Conservation (phyloP, 2,329 filamentous ascomycete genomes). For the Epicoccum nigrum region DNA sequence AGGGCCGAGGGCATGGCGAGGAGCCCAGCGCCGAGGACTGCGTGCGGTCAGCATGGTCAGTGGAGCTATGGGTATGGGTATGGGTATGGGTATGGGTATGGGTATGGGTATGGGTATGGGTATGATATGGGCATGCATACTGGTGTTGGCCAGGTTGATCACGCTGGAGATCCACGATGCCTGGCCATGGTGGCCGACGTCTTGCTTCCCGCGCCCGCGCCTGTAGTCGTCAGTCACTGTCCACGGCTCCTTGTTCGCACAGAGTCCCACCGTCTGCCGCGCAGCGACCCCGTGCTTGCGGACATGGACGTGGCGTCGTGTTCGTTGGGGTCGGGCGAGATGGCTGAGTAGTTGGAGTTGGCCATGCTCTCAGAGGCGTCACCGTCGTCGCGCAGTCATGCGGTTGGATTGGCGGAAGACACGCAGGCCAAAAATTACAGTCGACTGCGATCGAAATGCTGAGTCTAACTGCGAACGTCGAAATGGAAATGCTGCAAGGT, state of each 20-base stretch:
- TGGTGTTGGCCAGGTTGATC: constrained; percentile 96
- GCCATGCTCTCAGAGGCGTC: constrained; percentile 48
- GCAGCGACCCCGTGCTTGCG: constrained; percentile 50
- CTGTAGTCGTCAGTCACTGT: constrained; percentile 48
- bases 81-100: too few relatives aligned
- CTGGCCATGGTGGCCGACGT: constrained; percentile 71
- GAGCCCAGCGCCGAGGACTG: constrained; percentile 91
- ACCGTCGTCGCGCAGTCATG: constrained; percentile 35
- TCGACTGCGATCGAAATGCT: too few relatives aligned
- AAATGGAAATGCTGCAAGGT: constrained; percentile 1
- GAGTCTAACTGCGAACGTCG: too few relatives aligned
- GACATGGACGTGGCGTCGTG: constrained; percentile 50
- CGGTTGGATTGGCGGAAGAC: constrained; percentile 16
- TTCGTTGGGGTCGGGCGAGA: constrained; percentile 48
- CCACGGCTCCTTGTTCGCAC: background rate
- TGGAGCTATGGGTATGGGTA: too few relatives aligned
- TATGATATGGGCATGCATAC: too few relatives aligned
- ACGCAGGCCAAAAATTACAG: background rate
- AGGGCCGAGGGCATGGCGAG: constrained; percentile 95
- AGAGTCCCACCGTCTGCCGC: constrained; percentile 41
- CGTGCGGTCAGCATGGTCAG: constrained; percentile 16
- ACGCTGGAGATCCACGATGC: constrained; percentile 90
- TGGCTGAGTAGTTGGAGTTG: constrained; percentile 55
- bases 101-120: too few relatives aligned
- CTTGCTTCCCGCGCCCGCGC: constrained; percentile 69